These are phyloP conservation scores for Cladosporium velox DNA, from an alignment of 2,329 filamentous ascomycete species.

Conservation along the genomic window DNA sequence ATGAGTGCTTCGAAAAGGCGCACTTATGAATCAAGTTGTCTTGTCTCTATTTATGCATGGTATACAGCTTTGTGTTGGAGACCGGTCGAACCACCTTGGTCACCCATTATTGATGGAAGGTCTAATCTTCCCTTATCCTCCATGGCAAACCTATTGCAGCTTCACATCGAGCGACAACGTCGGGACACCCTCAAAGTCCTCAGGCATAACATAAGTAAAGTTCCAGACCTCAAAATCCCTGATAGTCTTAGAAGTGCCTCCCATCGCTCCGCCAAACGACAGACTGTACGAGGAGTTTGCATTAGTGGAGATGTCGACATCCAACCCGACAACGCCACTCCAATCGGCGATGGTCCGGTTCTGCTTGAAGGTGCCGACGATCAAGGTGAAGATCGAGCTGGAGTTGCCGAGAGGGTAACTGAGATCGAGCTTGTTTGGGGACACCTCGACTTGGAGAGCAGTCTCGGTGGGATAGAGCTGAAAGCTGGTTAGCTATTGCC, in stretches of 20 bases:
- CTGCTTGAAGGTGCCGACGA: constrained; percentile 51
- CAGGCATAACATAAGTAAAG: constrained; percentile 41
- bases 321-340: constrained; percentile 52
- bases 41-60: background rate
- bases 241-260: constrained; percentile 40
- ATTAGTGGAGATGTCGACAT: constrained; percentile 50
- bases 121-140: background rate
- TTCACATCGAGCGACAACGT: constrained; percentile 9
- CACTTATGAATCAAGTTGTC: background rate
- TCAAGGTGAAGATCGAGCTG: constrained; percentile 50
- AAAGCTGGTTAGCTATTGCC: constrained; percentile 30
- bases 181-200: constrained; percentile 10
- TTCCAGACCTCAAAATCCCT: constrained; percentile 47
- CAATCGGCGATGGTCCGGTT: constrained; percentile 50
- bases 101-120: background rate
- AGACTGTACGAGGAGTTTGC: constrained; percentile 45
- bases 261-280: constrained; percentile 47
- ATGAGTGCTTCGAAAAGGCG: too few species aligned
- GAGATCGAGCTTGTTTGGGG: constrained; percentile 47
- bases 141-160: background rate
- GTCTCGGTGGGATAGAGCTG: constrained; percentile 29
- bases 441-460: constrained; percentile 20
- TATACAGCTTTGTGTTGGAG: background rate
- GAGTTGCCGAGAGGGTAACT: constrained; percentile 57
- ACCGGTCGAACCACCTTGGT: background rate